A percentile compares a stretch with the other conserved stretches of the same genome.
Evolutionary conservation across 306 rosid species (phyloP).

Genomic region (Cucurbita moschata): DNA sequence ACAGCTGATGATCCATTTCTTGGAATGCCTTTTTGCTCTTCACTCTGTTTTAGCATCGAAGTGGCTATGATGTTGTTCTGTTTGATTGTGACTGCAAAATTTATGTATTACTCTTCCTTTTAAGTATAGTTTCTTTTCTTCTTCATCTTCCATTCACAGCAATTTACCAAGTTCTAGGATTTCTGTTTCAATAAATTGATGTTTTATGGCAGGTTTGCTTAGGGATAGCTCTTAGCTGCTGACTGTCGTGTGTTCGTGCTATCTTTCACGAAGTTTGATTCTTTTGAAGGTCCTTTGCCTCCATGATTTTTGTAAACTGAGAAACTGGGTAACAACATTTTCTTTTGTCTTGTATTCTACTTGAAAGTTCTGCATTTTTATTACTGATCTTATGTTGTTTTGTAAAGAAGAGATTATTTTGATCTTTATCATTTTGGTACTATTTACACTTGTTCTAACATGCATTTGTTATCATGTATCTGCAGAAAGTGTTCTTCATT

Average conservation of each 20-base stretch:
- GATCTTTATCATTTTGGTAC: not conserved
- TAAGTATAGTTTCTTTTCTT: not conserved
- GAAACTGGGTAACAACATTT: slow-evolving; percentile 2
- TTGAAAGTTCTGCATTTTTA: not conserved
- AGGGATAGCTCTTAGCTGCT: not conserved
- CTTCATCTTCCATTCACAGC: not conserved
- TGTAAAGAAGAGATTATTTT: not conserved
- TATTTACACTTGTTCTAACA: not conserved
- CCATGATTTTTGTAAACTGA: not conserved
- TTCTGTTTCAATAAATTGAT: not conserved
- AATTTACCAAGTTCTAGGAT: not conserved
- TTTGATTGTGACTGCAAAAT: not conserved
- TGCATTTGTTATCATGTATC: not conserved
- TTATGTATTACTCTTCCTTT: not conserved
- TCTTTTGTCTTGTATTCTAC: not conserved
- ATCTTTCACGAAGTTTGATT: not conserved
- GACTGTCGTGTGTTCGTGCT: not conserved
- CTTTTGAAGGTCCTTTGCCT: not conserved
- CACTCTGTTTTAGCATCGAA: not conserved
- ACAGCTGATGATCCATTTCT: not conserved
- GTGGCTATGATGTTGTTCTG: not conserved
- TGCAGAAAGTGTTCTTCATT: slow-evolving; percentile 50
- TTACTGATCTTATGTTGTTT: not conserved
- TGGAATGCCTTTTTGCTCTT: not conserved
- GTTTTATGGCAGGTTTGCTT: slow-evolving; percentile 3